Evolutionary conservation across 208 protist genomes (phyloP), one percentile per base, ranked within the genome.

Genomic region (Trypanosomatidae sp.): DNA sequence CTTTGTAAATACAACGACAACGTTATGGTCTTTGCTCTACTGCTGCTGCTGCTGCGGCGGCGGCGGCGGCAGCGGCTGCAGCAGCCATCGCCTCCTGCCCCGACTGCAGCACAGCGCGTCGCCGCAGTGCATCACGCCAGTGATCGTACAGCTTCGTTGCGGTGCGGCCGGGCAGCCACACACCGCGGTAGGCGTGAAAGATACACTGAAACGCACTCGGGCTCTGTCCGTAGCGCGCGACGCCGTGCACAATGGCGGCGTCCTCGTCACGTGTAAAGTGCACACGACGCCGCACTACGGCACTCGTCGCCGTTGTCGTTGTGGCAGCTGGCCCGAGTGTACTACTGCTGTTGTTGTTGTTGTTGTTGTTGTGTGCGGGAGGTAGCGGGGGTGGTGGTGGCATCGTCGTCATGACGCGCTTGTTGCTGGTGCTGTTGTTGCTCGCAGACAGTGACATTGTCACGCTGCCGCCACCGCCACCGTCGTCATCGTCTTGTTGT

Each of bases 71-170:
- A 6, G 28, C 16, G 13, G 21, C 23, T n/a, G 16, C 32, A 8
- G 2, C 3, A 22, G 45, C 40, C 57, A 28, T 16, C 22, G 32
- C 45, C n/a, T 58, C 48, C 3, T 64, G 20, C n/a, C n/a, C n/a
- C n/a, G n/a, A n/a, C n/a, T n/a, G n/a, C 58, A 76, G 41, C 22
- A 55, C 61, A n/a, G n/a, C n/a, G 15, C 56, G 53, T 1, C 62
- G 56, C 6, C 66, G 65, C 46, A 88, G 51, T 15, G 65, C 66
- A 32, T 66, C 83, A 6, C 83, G 71, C 83, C 83, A 92, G 58
- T 92, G 83, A 46, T 92, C 75, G 47, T 73, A 86, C 46, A 92
- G 51, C 43, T 83, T 59, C 16, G 40, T 60, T 7, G 76, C 30
- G 1, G 78, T 88, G 20, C 83, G 65, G 7, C 56, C 66, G 13